Evolutionary conservation across 139 green algal species (phyloP), one percentile per base, ranked within the genome.

Genomic region (Chlamydomonas sp.): DNA sequence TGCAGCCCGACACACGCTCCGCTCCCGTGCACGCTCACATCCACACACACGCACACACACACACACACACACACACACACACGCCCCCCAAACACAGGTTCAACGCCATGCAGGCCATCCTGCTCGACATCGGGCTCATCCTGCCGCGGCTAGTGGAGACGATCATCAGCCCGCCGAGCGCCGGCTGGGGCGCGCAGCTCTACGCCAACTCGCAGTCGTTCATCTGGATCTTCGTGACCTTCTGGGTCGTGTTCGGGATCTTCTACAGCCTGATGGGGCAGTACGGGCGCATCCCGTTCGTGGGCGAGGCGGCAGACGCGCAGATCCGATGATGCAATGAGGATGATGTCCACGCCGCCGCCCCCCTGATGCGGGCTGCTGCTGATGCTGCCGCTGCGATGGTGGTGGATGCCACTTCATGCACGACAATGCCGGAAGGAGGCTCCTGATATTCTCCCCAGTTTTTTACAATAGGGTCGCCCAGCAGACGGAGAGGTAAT

Each of bases 51-150:
- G n/a, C n/a, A n/a, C n/a, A n/a, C n/a, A n/a, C n/a, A n/a, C n/a
- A n/a, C n/a, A n/a, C n/a, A n/a, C n/a, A n/a, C n/a, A n/a, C n/a
- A n/a, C n/a, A n/a, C n/a, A n/a, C n/a, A n/a, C n/a, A n/a, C n/a
- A n/a, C n/a, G n/a, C n/a, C n/a, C n/a, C n/a, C n/a, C n/a, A n/a
- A n/a, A n/a, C n/a, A 48, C 26, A 66, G 65, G 31, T 73, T 73
- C 48, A 73, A 65, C 48, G 59, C 8, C 28, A 65, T 72, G 65
- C 78, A 83, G 58, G 82, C 82, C 3, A 76, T 88, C 31, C 76
- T 88, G 37, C 65, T 88, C 4, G 82, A 88, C 62, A 83, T 88
- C 48, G n/a, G 79, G 26, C 72, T 88, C 2, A 74, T 83, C 28
- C 65, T 88, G 34, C 82, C 82, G 2, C 72, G 82, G 4, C 72